A percentile compares a stretch with the other conserved stretches of the same genome.
These are phyloP conservation scores for Penstemon newberryi DNA, from an alignment of 257 asterid genomes.

Conservation along the genomic window DNA sequence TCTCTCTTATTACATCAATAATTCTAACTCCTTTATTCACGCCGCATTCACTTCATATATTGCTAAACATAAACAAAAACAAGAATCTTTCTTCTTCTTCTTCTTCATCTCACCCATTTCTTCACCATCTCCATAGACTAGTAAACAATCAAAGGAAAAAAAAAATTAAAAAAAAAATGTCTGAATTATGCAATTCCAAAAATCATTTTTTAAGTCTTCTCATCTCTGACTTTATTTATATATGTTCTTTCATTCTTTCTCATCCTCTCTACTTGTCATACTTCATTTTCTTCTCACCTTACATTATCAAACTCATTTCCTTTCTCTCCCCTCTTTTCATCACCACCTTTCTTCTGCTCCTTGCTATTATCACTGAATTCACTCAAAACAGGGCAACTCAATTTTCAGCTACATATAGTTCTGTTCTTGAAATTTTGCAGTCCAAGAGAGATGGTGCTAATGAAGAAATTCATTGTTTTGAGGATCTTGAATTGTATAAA, in stretches of 20 bases:
- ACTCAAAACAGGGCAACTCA: conserved; percentile 8
- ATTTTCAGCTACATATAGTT: conserved; percentile 18
- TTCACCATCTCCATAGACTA: conserved; percentile 26
- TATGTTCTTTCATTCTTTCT: conserved; percentile 47
- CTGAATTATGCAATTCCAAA: conserved; percentile 43
- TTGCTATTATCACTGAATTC: conserved; percentile 39
- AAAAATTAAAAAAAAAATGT: conserved; percentile 34
- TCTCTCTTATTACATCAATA: not conserved
- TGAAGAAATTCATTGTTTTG: conserved; percentile 27
- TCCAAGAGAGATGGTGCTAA: conserved; percentile 17
- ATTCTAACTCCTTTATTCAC: conserved; percentile 57
- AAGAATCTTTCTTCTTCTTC: conserved; percentile 29
- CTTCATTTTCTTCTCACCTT: conserved; percentile 69
- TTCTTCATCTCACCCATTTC: conserved; percentile 41
- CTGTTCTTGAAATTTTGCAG: conserved; percentile 24
- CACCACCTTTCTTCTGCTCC: conserved; percentile 57
- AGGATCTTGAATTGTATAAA: conserved; percentile 51
- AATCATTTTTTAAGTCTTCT: conserved; percentile 37
- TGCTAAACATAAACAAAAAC: conserved; percentile 20
- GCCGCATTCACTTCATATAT: conserved; percentile 50
- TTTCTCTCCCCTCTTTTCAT: conserved; percentile 75
- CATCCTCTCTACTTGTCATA: conserved; percentile 63
- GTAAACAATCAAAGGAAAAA: no score
- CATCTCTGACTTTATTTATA: conserved; percentile 37
- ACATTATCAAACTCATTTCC: conserved; percentile 49